These are phyloP conservation scores for Neonectria ditissima DNA, from an alignment of 2,329 filamentous ascomycete species.

Conservation along the genomic window DNA sequence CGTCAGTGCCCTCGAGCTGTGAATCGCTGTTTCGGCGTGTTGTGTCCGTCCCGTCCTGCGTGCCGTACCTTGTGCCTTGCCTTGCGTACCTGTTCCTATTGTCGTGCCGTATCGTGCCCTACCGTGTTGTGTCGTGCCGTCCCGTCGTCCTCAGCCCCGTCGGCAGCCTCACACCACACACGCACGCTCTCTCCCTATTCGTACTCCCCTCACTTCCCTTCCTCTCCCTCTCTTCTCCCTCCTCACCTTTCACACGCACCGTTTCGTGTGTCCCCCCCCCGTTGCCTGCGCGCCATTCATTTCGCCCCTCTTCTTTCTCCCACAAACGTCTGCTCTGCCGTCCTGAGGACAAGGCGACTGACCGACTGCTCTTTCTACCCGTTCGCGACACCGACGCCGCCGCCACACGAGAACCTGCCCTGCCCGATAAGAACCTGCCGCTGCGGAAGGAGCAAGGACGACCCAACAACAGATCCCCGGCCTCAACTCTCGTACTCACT, in stretches of 20 bases:
- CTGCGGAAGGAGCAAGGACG: slow-evolving; percentile 28
- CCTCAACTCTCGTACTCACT: neutral
- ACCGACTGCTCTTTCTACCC: slow-evolving; percentile 10
- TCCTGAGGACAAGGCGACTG: slow-evolving; percentile 36
- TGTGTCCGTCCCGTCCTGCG: slow-evolving; percentile 21
- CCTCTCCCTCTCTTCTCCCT: slow-evolving; percentile 21
- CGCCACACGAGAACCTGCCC: slow-evolving; percentile 28
- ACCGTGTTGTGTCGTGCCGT: too few species aligned
- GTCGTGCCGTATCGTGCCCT: too few species aligned
- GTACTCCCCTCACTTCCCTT: slow-evolving; percentile 10
- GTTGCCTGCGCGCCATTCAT: slow-evolving; percentile 40
- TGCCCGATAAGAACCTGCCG: slow-evolving; percentile 5
- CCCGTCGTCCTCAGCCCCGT: slow-evolving; percentile 11
- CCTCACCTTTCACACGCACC: slow-evolving; percentile 32
- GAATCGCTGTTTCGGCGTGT: slow-evolving; percentile 12
- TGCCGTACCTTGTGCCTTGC: too few species aligned
- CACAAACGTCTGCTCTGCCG: slow-evolving; percentile 19
- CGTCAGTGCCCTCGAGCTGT: neutral
- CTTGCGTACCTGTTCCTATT: too few species aligned
- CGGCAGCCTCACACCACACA: slow-evolving; percentile 15
- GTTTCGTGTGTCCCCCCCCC: slow-evolving; percentile 16
- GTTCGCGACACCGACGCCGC: slow-evolving; percentile 23
- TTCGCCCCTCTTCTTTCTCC: slow-evolving; percentile 27
- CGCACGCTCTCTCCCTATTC: slow-evolving; percentile 12
- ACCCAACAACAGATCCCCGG: slow-evolving; percentile 11